Conservation (phyloP, 2,329 filamentous ascomycete genomes). For the Ophidiomyces ophidiicola region DNA sequence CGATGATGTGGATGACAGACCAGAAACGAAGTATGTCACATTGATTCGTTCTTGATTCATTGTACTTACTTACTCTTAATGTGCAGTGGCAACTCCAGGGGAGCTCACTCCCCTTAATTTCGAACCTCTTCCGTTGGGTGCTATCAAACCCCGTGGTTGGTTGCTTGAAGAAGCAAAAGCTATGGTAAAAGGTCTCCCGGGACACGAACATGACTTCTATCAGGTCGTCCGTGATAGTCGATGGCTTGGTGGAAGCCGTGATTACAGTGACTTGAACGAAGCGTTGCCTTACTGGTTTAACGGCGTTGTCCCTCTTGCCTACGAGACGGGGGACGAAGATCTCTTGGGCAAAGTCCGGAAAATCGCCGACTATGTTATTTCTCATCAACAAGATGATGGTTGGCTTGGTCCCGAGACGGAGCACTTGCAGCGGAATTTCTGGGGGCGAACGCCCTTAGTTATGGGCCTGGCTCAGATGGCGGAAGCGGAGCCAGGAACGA, state of each 20-base stretch:
- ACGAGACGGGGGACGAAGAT: conserved; percentile 36
- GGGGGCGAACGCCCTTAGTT: conserved; percentile 42
- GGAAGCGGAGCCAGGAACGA: conserved; percentile 36
- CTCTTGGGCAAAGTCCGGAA: conserved; percentile 40
- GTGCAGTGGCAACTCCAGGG: background rate
- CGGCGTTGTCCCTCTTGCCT: conserved; percentile 45
- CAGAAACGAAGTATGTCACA: conserved; percentile 8
- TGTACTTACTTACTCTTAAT: background rate
- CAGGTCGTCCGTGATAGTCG: conserved; percentile 40
- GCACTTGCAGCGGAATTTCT: conserved; percentile 37
- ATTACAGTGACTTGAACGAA: conserved; percentile 45
- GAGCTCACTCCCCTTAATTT: conserved; percentile 9
- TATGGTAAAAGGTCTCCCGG: conserved; percentile 41
- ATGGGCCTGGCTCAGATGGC: conserved; percentile 39
- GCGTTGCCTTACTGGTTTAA: conserved; percentile 50
- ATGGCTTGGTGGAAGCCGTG: conserved; percentile 42
- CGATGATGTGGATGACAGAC: conserved; percentile 1
- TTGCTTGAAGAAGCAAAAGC: conserved; percentile 40
- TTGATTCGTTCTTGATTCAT: background rate
- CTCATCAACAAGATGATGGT: conserved; percentile 41
- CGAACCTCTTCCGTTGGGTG: conserved; percentile 35
- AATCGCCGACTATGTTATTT: conserved; percentile 39
- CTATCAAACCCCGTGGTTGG: conserved; percentile 42
- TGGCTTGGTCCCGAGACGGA: conserved; percentile 46
- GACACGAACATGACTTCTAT: conserved; percentile 46